Conservation (phyloP, 352 stramenopile genomes). For the Pythium apleroticum region DNA sequence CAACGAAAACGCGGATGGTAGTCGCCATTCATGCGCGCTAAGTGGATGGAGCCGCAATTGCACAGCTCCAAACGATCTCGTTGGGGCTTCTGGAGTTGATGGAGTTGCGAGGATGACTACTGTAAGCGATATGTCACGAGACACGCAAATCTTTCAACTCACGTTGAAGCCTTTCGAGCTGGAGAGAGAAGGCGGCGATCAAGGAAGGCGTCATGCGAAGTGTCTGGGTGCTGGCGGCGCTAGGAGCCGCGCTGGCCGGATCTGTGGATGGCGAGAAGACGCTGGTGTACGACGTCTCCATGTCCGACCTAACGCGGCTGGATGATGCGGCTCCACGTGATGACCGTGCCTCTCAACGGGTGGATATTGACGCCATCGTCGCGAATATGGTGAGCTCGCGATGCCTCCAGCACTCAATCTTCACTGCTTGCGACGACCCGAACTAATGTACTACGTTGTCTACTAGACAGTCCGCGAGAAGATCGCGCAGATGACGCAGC, state of each 20-base stretch:
- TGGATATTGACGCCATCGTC: conserved; percentile 27
- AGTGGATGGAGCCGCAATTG: too few relatives aligned
- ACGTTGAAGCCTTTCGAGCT: conserved; percentile 6
- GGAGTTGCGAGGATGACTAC: too few relatives aligned
- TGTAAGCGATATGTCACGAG: not conserved
- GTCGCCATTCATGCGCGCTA: too few relatives aligned
- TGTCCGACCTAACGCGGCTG: conserved; percentile 12
- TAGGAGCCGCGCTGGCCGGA: not conserved
- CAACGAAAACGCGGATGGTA: too few relatives aligned
- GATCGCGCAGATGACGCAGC: conserved; percentile 89
- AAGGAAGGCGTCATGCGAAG: not conserved
- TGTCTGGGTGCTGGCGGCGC: not conserved
- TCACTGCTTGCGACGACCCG: not conserved
- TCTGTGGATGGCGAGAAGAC: not conserved
- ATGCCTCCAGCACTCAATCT: not conserved
- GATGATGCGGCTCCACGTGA: not conserved
- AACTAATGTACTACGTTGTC: not conserved
- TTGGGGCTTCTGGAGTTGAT: too few relatives aligned
- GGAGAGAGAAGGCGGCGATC: not conserved
- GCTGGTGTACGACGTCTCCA: conserved; percentile 16
- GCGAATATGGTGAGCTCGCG: conserved; percentile 27
- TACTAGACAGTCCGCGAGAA: conserved; percentile 58
- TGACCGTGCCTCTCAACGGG: not conserved
- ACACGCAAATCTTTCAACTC: not conserved
- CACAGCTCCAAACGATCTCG: too few relatives aligned